Conservation (phyloP, 2,329 filamentous ascomycete species). For the Aspergillus sclerotialis region DNA sequence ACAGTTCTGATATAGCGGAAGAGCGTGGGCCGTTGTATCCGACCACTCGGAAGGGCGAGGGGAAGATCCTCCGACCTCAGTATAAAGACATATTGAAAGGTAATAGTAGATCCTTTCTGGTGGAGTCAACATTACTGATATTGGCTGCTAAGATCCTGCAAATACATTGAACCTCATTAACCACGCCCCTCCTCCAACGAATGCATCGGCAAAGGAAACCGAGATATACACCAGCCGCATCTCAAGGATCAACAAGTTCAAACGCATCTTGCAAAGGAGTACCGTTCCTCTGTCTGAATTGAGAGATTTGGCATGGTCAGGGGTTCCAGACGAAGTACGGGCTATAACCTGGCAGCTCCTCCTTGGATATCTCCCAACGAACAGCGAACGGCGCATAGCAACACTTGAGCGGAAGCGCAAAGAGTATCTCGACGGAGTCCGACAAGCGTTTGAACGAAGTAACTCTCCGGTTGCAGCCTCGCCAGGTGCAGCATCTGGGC, state of each 20-base stretch:
- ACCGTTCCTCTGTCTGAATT: constrained; percentile 81
- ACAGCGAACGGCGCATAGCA: constrained; percentile 81
- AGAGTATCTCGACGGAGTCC: constrained; percentile 90
- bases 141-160: constrained; percentile 55
- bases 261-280: constrained; percentile 85
- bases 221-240: constrained; percentile 84
- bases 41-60: constrained; percentile 79
- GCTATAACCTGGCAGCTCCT: constrained; percentile 99
- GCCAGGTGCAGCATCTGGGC: constrained; percentile 39
- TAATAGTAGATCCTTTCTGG: constrained; percentile 20
- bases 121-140: neutral
- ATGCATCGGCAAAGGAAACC: constrained; percentile 72
- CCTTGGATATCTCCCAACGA: constrained; percentile 92
- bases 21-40: constrained; percentile 81
- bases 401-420: constrained; percentile 91
- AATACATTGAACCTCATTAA: constrained; percentile 93
- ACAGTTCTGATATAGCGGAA: constrained; percentile 91
- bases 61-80: constrained; percentile 91
- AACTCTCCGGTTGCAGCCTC: constrained; percentile 36
- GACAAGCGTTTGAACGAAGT: constrained; percentile 55
- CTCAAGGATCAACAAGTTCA: constrained; percentile 96
- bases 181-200: constrained; percentile 66
- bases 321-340: constrained; percentile 87
- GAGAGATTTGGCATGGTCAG: constrained; percentile 83
- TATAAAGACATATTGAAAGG: constrained; percentile 91